Evolutionary conservation across 768 basidiomycete species (phyloP).

Genomic region (Suillus fuscotomentosus): DNA sequence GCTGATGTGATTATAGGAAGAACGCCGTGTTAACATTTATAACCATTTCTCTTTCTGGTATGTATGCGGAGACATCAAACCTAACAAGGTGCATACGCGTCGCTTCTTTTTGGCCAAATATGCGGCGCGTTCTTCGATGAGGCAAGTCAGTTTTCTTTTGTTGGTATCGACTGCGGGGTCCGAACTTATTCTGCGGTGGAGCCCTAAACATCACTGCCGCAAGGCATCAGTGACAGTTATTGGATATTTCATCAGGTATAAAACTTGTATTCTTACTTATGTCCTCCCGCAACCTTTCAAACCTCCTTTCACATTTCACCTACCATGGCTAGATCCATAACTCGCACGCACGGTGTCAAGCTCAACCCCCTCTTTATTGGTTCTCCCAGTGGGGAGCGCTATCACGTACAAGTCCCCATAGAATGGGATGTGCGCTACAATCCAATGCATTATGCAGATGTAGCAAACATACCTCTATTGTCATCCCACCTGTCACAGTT

Average conservation of each 20-base stretch:
- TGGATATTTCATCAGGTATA: slow-evolving; percentile 10
- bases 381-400: slow-evolving; percentile 10
- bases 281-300: background rate
- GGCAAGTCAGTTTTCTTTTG: slow-evolving; percentile 15
- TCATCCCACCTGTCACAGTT: slow-evolving; percentile 33
- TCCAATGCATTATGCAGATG: slow-evolving; percentile 29
- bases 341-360: slow-evolving; percentile 10
- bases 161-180: slow-evolving; percentile 10
- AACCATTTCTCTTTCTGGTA: slow-evolving; percentile 6
- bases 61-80: background rate
- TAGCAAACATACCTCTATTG: slow-evolving; percentile 8
- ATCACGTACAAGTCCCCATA: slow-evolving; percentile 23
- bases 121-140: slow-evolving; percentile 5
- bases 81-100: background rate
- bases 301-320: slow-evolving; percentile 5
- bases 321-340: slow-evolving; percentile 6
- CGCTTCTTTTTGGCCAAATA: background rate
- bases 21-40: background rate
- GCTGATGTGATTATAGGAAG: slow-evolving; percentile 11
- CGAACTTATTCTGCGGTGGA: background rate
- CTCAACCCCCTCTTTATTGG: slow-evolving; percentile 20
- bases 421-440: slow-evolving; percentile 51
- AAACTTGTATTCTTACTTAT: slow-evolving; percentile 4
- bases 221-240: background rate
- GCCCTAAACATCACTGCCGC: background rate